Base-by-base conservation (phyloP, 495 filamentous ascomycete species). In the Trichoderma reesei region DNA sequence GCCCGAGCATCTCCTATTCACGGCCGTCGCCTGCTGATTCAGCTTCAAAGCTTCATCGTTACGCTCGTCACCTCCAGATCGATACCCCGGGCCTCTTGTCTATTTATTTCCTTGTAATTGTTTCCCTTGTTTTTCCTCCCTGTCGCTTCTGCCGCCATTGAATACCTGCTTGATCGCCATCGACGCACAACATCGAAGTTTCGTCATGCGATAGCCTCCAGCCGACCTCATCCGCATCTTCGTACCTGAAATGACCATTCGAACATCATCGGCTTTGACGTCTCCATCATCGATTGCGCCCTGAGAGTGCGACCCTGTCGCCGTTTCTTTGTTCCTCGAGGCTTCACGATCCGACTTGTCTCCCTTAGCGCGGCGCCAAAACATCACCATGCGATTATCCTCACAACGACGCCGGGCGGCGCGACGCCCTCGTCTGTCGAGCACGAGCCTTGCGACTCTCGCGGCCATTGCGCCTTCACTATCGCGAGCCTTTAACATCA, bases 401-500 rank as follows among this genome's bases (percentile, higher is more conserved):
- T 69, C 71, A 14, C 63, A 68, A 61, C 69, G 67, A 66, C 72
- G 73, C 68, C 68, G 64, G 67, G 74, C 71, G 67, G 71, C 71
- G 69, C 71, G 71, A 67, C 67, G 70, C 59, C 68, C 65, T 0
- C 41, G 56, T 18, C 72, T 68, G 41, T 63, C 66, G 34, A 65
- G 69, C 11, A 62, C 71, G 60, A 69, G 75, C 64, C 56, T 74
- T 54, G 62, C 78, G 64, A 67, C 79, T 16, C 61, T 84, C 11
- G 66, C 77, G 41, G 70, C 77, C 41, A 72, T 80, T 63, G 74
- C 77, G 65, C 68, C 73, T 59, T 75, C 74, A 61, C 72, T 79
- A 68, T 77, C 82, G 51, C 73, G 72, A 68, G 91, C 88, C 16
- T 77, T 95, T 70, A 83, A 79, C 38, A 91, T 93, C 73, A 84